phyloP scores from a whole-genome alignment of 768 basidiomycete genomes.

The Auriscalpium microsporum region DNA sequence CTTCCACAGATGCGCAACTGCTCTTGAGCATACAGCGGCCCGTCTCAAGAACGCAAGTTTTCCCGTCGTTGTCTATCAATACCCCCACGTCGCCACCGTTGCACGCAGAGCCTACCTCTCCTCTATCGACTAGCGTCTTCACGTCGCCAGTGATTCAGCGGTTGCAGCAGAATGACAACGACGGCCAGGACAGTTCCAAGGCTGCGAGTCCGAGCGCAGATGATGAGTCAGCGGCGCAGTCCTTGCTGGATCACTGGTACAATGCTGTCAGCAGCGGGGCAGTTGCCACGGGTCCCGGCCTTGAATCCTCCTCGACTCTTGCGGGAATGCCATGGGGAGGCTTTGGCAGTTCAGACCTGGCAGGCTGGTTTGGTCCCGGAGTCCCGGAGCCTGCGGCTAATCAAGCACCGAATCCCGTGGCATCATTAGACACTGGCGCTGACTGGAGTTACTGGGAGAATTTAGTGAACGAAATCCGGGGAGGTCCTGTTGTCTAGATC shows the following conservation, averaged over 20 bases:
- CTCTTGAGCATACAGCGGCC: conserved; percentile 7
- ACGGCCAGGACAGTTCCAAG: conserved; percentile 49
- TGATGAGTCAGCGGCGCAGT: conserved; percentile 72
- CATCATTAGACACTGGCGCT: conserved; percentile 6
- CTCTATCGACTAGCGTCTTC: conserved; percentile 23
- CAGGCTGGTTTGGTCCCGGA: conserved; percentile 13
- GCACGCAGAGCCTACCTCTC: conserved; percentile 24
- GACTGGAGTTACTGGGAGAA: conserved; percentile 16
- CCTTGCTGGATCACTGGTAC: conserved; percentile 78
- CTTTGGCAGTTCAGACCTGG: conserved; percentile 13
- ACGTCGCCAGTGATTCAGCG: conserved; percentile 51
- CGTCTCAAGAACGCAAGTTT: conserved; percentile 20
- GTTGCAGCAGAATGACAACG: conserved; percentile 44
- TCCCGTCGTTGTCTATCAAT: conserved; percentile 3
- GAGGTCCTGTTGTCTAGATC: conserved; percentile 7
- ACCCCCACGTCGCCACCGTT: conserved; percentile 10
- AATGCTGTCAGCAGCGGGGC: conserved; percentile 66
- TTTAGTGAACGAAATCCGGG: conserved; percentile 17
- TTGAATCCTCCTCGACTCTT: conserved; percentile 29
- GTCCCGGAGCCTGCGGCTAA: background rate
- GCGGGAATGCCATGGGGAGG: conserved; percentile 17
- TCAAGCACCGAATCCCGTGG: background rate
- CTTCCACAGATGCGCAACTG: conserved; percentile 5
- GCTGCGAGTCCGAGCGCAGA: conserved; percentile 59
- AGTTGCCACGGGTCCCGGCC: conserved; percentile 8